Percentiles rank a stretch among this genome's conserved stretches.
phyloP scores from a whole-genome alignment of 805 yeast species.

The Priceomyces haplophilus region DNA sequence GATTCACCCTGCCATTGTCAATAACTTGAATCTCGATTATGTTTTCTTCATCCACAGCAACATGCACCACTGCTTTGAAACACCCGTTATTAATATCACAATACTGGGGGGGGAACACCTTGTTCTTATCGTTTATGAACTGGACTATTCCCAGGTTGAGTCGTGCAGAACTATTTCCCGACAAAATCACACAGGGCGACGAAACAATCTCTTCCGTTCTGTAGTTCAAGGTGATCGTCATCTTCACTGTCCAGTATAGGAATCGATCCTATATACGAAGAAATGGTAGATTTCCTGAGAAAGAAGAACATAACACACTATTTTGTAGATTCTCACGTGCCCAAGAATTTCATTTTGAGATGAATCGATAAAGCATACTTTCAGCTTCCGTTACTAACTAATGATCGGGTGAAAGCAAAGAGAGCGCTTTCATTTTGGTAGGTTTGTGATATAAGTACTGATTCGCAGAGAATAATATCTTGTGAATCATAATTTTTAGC shows the following conservation, averaged over 20 bases:
- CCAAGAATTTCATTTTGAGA: too few relatives aligned
- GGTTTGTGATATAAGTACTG: too few relatives aligned
- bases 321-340: too few relatives aligned
- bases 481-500: too few relatives aligned
- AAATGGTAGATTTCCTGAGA: too few relatives aligned
- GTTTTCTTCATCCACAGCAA: conserved; percentile 65
- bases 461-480: too few relatives aligned
- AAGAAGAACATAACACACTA: too few relatives aligned
- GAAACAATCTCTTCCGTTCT: conserved; percentile 36
- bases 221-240: conserved; percentile 32
- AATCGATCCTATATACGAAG: background rate
- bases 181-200: conserved; percentile 37
- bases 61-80: conserved; percentile 73
- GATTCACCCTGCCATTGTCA: conserved; percentile 33
- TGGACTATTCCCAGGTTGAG: conserved; percentile 25
- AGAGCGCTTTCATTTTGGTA: too few relatives aligned
- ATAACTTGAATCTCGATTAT: conserved; percentile 48
- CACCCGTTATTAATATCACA: conserved; percentile 62
- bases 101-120: conserved; percentile 61
- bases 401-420: too few relatives aligned
- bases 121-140: conserved; percentile 30
- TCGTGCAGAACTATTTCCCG: conserved; percentile 24
- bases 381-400: too few relatives aligned
- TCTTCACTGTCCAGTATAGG: conserved; percentile 1
- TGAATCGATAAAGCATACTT: too few relatives aligned